These are phyloP conservation scores for Castanospermum australe DNA, from an alignment of 306 rosid species.

Conservation along the genomic window DNA sequence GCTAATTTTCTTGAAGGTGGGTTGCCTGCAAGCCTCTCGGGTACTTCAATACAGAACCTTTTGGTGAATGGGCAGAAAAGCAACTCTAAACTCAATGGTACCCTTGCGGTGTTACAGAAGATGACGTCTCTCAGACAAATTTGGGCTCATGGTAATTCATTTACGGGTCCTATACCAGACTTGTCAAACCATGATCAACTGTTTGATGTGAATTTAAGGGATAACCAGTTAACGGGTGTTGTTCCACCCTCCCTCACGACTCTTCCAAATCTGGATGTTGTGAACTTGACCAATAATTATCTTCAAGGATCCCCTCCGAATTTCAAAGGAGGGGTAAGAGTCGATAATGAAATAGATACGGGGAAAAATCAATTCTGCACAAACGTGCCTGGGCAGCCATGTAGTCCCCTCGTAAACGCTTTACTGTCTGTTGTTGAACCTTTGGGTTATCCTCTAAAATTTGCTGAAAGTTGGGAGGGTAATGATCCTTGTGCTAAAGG, in stretches of 20 bases:
- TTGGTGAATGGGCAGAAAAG: conserved; percentile 65
- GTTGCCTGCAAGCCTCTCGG: conserved; percentile 52
- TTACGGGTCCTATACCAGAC: conserved; percentile 83
- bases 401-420: conserved; percentile 52
- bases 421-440: conserved; percentile 48
- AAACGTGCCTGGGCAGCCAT: conserved; percentile 30
- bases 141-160: conserved; percentile 63
- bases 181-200: conserved; percentile 37
- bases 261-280: conserved; percentile 36
- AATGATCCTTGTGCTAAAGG: conserved; percentile 63
- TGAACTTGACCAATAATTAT: conserved; percentile 66
- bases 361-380: conserved; percentile 57
- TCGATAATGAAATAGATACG: conserved; percentile 31
- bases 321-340: conserved; percentile 34
- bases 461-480: conserved; percentile 67
- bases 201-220: conserved; percentile 47
- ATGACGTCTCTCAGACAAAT: conserved; percentile 54
- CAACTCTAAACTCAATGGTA: conserved; percentile 58
- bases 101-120: conserved; percentile 49
- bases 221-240: conserved; percentile 71
- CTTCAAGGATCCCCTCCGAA: conserved; percentile 76
- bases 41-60: conserved; percentile 47
- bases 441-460: conserved; percentile 55
- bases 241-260: conserved; percentile 59
- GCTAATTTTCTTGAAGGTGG: conserved; percentile 55